Percentiles rank a stretch among this genome's conserved stretches.
These are phyloP conservation scores for Diaporthe citrichinensis DNA, from an alignment of 2,329 filamentous ascomycete genomes.

Conservation along the genomic window DNA sequence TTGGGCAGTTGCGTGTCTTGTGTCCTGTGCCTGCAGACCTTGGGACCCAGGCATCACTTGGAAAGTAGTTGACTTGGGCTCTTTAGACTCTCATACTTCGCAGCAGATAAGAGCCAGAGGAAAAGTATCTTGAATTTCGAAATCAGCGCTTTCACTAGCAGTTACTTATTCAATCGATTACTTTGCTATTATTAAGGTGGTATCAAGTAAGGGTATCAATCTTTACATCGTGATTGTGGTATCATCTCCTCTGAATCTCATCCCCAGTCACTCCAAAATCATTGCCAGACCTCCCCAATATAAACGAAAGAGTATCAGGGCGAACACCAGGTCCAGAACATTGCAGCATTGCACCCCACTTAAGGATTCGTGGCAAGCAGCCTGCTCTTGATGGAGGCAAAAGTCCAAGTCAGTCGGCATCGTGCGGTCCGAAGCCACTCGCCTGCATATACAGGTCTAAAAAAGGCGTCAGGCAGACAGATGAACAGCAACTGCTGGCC, in stretches of 20 bases:
- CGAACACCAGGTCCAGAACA: neutral
- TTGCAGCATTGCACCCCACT: neutral
- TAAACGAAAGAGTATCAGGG: neutral
- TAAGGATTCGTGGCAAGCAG: neutral
- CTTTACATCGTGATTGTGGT: neutral
- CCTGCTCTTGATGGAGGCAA: neutral
- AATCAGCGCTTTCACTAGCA: neutral
- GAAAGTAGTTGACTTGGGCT: neutral
- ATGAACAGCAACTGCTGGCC: neutral
- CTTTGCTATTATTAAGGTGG: conserved; percentile 18
- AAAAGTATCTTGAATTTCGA: neutral
- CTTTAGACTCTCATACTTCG: neutral
- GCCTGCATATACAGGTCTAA: neutral
- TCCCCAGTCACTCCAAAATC: neutral
- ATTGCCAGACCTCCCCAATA: neutral
- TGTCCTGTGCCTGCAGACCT: neutral
- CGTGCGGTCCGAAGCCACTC: neutral
- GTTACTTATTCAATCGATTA: too few species aligned
- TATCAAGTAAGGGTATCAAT: conserved; percentile 36
- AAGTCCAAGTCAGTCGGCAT: neutral
- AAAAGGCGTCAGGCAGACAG: neutral
- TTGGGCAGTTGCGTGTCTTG: neutral
- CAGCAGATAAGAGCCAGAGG: neutral
- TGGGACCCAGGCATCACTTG: neutral
- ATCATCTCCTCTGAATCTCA: neutral